Base-by-base conservation (phyloP, 345 rosid species). In the Boechera retrofracta region DNA sequence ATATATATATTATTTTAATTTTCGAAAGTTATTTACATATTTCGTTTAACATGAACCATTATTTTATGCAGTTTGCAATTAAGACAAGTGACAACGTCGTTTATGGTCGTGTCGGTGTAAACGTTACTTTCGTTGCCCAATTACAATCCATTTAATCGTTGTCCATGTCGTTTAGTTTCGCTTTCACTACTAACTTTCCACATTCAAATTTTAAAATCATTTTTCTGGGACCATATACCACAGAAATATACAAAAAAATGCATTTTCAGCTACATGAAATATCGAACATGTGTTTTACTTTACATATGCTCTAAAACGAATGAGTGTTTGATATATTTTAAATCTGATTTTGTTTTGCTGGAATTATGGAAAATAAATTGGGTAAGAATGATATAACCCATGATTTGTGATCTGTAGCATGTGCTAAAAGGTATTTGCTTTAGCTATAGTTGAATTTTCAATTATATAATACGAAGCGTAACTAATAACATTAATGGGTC, bases 381-480 rank as follows among this genome's bases (percentile, higher is more conserved):
- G 18, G 48, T 58, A 48, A 67, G 45, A 75, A 67, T 49, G 54
- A 58, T 58, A 58, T 38, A 59, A 49, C 60, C 68, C 68, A 75
- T 75, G 67, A 75, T 48, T 57, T 75, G 41, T 67, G 79, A 75
- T 9, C 61, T 75, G 79, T 58, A 29, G 26, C 79, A 67, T 59
- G 79, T 67, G 67, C 78, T 28, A 45, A 2, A 74, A 74, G 61
- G 33, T 39, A 8, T 49, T 29, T 48, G 45, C 44, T 67, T 75
- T 38, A 49, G 0, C 68, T 39, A 58, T 4, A 26, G 52, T 16
- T 52, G 35, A 33, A 64, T 33, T 52, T 52, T 74, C 73, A 12
- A 48, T 42, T 8, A 24, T 55, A 57, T 13, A 55, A 56, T 56
- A 67, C 35, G 60, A 75, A 58, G 53, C 60, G 41, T 66, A 54